Evolutionary conservation across 139 green algal species (phyloP).

Genomic region (Tetradesmus lagerheimii): DNA sequence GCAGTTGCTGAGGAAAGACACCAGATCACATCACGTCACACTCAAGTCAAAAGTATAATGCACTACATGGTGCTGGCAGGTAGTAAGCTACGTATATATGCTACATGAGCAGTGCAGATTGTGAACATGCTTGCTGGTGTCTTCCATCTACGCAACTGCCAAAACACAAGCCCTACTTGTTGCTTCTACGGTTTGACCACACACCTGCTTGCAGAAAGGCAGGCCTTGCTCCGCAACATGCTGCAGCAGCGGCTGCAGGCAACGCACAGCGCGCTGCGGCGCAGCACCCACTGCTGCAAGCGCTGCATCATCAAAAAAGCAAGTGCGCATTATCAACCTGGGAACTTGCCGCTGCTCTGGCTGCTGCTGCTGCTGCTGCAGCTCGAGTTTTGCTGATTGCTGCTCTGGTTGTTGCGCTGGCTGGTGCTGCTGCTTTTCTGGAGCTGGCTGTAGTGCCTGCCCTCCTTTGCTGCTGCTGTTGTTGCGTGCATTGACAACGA

Average conservation of each 20-base stretch:
- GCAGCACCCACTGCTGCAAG: background rate
- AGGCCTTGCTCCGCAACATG: background rate
- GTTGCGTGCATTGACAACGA: background rate
- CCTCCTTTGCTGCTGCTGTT: background rate
- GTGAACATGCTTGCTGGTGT: no score
- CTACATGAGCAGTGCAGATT: no score
- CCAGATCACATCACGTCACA: no score
- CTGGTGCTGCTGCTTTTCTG: conserved; percentile 1
- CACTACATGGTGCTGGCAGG: no score
- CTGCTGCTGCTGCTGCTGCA: background rate
- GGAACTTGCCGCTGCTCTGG: conserved; percentile 32
- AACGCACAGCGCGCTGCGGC: background rate
- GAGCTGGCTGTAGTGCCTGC: background rate
- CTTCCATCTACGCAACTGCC: background rate
- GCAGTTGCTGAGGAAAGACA: no score
- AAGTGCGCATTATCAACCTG: conserved; percentile 53
- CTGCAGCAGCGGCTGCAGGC: background rate
- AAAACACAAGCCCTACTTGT: no score
- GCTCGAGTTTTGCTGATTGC: background rate
- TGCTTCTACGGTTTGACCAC: background rate
- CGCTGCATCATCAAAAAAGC: conserved; percentile 56
- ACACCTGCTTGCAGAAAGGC: background rate
- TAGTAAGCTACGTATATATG: no score
- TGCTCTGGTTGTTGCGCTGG: background rate
- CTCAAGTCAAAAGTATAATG: no score